A percentile compares a stretch with the other conserved stretches of the same genome.
These are phyloP conservation scores for Fusarium tupiense DNA, from an alignment of 2,329 filamentous ascomycete genomes.

Conservation along the genomic window DNA sequence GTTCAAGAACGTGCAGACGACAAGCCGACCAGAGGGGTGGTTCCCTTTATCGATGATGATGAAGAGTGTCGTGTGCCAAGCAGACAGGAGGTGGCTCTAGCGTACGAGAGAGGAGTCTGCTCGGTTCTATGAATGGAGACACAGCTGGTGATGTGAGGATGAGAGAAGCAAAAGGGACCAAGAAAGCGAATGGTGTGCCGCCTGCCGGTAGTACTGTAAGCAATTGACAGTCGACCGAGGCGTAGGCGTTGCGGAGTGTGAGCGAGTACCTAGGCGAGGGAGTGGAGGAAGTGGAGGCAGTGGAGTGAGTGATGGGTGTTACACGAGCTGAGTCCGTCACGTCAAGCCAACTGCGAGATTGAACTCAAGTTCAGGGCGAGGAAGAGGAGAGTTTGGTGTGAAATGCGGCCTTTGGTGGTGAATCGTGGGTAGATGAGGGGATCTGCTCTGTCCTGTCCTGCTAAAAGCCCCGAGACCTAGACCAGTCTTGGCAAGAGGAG, in stretches of 20 bases:
- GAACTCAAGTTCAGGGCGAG: conserved; percentile 5
- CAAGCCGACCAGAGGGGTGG: conserved; percentile 37
- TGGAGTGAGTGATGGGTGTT: conserved; percentile 23
- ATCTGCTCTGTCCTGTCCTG: conserved; percentile 18
- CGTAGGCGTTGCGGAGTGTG: conserved; percentile 19
- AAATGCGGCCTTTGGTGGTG: conserved; percentile 21
- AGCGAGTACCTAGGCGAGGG: conserved; percentile 9
- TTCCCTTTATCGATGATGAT: conserved; percentile 45
- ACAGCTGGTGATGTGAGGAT: conserved; percentile 26
- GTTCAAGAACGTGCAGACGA: conserved; percentile 29
- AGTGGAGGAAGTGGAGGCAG: conserved; percentile 33
- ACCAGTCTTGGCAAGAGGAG: conserved; percentile 27
- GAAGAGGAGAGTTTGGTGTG: conserved; percentile 29
- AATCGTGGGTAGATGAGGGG: conserved; percentile 7
- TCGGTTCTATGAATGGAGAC: conserved; percentile 14
- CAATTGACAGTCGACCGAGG: conserved; percentile 28
- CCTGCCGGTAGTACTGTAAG: conserved; percentile 1
- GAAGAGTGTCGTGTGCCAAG: conserved; percentile 41
- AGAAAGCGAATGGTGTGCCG: conserved; percentile 22
- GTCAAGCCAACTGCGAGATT: conserved; percentile 7
- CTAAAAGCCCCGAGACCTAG: conserved; percentile 27
- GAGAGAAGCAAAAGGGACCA: conserved; percentile 21
- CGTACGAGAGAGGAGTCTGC: conserved; percentile 27
- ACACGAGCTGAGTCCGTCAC: conserved; percentile 37
- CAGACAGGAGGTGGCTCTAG: conserved; percentile 37